Conservation (phyloP, 257 asterid species). For the Solanum chilense region DNA sequence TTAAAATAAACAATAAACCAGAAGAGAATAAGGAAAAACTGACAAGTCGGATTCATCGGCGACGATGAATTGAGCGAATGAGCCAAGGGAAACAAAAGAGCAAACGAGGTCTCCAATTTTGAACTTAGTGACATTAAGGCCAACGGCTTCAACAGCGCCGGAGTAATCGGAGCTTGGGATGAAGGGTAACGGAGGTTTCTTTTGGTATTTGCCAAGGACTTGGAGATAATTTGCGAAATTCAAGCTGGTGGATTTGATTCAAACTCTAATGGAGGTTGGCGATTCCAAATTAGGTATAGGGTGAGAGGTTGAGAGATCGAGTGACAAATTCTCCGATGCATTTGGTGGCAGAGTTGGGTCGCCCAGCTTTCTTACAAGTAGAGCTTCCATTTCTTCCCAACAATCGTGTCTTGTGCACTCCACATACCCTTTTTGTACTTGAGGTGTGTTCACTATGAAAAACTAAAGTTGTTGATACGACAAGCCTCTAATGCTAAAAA, state of each 20-base stretch:
- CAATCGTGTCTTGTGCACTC: not conserved
- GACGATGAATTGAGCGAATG: conserved; percentile 76
- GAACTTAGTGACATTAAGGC: conserved; percentile 59
- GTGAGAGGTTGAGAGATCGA: conserved; percentile 31
- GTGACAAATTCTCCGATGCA: conserved; percentile 36
- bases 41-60: conserved; percentile 71
- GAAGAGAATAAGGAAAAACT: not conserved
- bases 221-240: conserved; percentile 92
- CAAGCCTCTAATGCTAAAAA: no score
- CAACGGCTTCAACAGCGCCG: conserved; percentile 71
- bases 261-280: conserved; percentile 60
- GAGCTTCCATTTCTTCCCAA: conserved; percentile 65
- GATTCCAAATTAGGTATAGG: conserved; percentile 61
- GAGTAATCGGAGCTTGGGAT: conserved; percentile 92
- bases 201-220: conserved; percentile 81
- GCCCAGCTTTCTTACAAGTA: conserved; percentile 62
- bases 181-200: conserved; percentile 70
- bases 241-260: conserved; percentile 78
- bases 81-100: conserved; percentile 64
- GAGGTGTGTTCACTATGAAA: not conserved
- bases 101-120: conserved; percentile 72
- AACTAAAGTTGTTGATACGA: no score
- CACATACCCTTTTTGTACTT: not conserved
- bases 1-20: not conserved
- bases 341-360: conserved; percentile 65